A percentile compares a stretch with the other conserved stretches of the same genome.
These are phyloP conservation scores for Ogataea pilisensis DNA, from an alignment of 805 yeast genomes.

Conservation along the genomic window DNA sequence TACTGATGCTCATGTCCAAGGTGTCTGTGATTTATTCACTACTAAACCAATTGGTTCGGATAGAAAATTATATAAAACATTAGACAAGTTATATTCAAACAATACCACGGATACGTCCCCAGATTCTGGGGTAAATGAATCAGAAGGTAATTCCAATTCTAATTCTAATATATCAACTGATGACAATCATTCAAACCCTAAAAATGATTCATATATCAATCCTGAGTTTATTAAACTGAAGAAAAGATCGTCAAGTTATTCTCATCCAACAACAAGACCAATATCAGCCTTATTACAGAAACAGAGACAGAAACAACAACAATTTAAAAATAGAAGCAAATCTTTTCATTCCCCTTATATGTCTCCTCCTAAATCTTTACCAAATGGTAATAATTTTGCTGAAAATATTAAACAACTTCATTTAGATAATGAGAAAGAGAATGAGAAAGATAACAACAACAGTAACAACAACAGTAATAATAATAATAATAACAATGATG, in stretches of 20 bases:
- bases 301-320: constrained; percentile 8
- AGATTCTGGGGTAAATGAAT: neutral
- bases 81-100: constrained; percentile 55
- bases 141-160: neutral
- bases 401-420: constrained; percentile 2
- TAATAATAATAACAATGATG: neutral
- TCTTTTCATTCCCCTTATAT: constrained; percentile 27
- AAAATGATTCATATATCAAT: constrained; percentile 16
- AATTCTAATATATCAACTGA: constrained; percentile 13
- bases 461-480: neutral
- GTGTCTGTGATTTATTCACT: constrained; percentile 90
- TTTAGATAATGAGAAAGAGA: constrained; percentile 4
- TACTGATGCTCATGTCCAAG: constrained; percentile 69
- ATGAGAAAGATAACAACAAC: neutral
- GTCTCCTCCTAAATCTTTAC: constrained; percentile 24
- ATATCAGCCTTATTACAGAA: constrained; percentile 3
- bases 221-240: constrained; percentile 30
- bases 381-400: constrained; percentile 8
- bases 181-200: constrained; percentile 18
- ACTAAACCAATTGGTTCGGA: constrained; percentile 92
- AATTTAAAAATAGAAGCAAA: constrained; percentile 22
- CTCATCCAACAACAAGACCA: constrained; percentile 22
- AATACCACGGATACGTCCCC: constrained; percentile 5
- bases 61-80: constrained; percentile 79
- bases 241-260: constrained; percentile 30